A percentile compares a stretch with the other conserved stretches of the same genome.
These are phyloP conservation scores for Dispira simplex DNA, from an alignment of 192 early-diverging fungal genomes.

Conservation along the genomic window DNA sequence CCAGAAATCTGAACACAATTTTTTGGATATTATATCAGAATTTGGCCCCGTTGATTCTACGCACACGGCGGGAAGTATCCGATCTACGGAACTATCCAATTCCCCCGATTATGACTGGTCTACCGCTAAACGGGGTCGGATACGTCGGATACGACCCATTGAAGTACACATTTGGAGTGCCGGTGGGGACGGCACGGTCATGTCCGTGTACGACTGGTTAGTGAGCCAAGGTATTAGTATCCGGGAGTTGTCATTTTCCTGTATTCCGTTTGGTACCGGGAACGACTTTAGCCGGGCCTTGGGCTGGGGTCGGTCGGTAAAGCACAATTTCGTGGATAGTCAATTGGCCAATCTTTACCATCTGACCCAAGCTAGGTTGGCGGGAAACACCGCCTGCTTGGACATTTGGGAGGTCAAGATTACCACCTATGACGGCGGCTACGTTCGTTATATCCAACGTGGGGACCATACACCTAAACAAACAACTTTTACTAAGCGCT, in stretches of 20 bases:
- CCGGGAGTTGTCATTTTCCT: constrained; percentile 36
- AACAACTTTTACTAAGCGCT: constrained; percentile 31
- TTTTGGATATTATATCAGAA: not conserved
- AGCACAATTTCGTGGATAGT: constrained; percentile 40
- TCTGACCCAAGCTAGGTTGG: constrained; percentile 36
- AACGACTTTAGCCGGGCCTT: constrained; percentile 59
- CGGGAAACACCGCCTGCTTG: constrained; percentile 42
- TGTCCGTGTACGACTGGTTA: constrained; percentile 45
- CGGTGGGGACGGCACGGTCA: constrained; percentile 63
- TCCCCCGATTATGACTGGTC: not conserved
- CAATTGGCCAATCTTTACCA: constrained; percentile 36
- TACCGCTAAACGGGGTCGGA: not conserved
- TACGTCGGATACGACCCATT: constrained; percentile 10
- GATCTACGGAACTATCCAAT: not conserved
- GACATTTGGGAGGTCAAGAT: constrained; percentile 56
- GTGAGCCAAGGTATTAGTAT: constrained; percentile 31
- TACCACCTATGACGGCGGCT: constrained; percentile 39
- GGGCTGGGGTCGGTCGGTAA: constrained; percentile 57
- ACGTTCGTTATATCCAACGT: constrained; percentile 40
- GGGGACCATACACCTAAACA: constrained; percentile 25
- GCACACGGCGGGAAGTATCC: not conserved
- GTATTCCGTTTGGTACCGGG: constrained; percentile 62
- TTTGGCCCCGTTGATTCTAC: not conserved
- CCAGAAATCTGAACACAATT: not conserved
- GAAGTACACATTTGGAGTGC: constrained; percentile 63